Conservation (phyloP, 345 rosid genomes). For the Cardamine occulta region DNA sequence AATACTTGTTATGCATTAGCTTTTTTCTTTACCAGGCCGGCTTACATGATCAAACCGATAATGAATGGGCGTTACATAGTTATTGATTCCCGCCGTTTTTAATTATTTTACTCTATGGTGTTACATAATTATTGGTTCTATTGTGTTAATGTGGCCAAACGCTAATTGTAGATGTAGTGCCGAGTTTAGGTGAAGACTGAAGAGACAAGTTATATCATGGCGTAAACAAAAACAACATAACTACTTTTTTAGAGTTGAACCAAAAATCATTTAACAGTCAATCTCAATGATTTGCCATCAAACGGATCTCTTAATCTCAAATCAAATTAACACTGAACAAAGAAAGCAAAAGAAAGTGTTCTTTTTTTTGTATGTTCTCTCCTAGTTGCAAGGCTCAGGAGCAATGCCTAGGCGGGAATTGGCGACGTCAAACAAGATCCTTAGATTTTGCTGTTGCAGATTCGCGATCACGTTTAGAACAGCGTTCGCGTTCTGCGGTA, state of each 20-base stretch:
- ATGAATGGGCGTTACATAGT: too few species aligned
- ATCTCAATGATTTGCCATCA: neutral
- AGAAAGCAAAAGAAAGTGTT: neutral
- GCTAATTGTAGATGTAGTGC: too few species aligned
- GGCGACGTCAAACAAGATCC: conserved; percentile 72
- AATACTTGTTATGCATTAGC: too few species aligned
- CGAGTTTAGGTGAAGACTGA: too few species aligned
- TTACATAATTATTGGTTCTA: too few species aligned
- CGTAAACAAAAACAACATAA: neutral
- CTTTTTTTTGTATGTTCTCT: neutral
- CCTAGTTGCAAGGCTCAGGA: conserved; percentile 79
- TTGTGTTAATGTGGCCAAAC: too few species aligned
- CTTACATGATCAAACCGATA: too few species aligned
- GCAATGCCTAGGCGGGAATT: conserved; percentile 85
- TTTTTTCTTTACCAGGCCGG: too few species aligned
- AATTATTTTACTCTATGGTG: too few species aligned
- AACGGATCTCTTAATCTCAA: neutral
- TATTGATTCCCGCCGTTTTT: too few species aligned
- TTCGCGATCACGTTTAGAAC: conserved; percentile 83
- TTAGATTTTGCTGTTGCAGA: conserved; percentile 84
- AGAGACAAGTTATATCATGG: too few species aligned
- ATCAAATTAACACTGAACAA: neutral
- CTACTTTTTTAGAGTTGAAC: neutral
- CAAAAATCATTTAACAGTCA: neutral
- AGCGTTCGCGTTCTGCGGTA: conserved; percentile 65